Conservation (phyloP, 805 yeast genomes). For the Starmerella vitae region DNA sequence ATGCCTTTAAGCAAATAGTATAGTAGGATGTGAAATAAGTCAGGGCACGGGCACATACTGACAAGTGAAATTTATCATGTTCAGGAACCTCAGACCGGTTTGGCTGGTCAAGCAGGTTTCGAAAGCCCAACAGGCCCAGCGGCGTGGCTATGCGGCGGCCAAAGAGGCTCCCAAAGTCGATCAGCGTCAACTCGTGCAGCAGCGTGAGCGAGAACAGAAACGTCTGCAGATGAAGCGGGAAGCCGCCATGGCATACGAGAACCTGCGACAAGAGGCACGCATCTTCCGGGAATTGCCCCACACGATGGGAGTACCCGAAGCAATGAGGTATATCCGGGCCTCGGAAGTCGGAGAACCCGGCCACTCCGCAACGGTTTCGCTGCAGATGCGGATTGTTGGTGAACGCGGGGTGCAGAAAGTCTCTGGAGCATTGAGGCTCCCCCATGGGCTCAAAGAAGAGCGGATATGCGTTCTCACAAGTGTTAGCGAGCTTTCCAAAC, state of each 20-base stretch:
- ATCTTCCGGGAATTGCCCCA: conserved; percentile 41
- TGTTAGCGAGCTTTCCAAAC: conserved; percentile 37
- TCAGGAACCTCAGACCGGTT: neutral
- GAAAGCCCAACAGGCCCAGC: neutral
- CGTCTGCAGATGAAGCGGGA: conserved; percentile 24
- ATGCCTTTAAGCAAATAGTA: neutral
- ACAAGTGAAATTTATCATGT: neutral
- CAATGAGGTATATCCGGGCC: conserved; percentile 70
- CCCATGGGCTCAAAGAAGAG: conserved; percentile 55
- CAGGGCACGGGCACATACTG: neutral
- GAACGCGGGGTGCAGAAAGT: conserved; percentile 69
- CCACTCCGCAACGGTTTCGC: conserved; percentile 53
- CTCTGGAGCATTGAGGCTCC: conserved; percentile 56
- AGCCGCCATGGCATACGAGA: conserved; percentile 17
- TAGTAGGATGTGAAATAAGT: neutral
- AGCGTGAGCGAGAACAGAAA: conserved; percentile 26
- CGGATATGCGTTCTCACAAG: conserved; percentile 57
- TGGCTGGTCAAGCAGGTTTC: neutral
- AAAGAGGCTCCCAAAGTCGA: conserved; percentile 23
- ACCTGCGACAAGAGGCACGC: conserved; percentile 29
- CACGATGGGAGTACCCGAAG: conserved; percentile 57
- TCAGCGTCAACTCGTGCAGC: conserved; percentile 25
- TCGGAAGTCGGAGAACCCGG: conserved; percentile 78
- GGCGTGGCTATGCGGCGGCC: conserved; percentile 11
- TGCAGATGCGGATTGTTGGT: conserved; percentile 50